These are phyloP conservation scores for Coemansia sp. DNA, from an alignment of 192 early-diverging fungal genomes.

Conservation along the genomic window DNA sequence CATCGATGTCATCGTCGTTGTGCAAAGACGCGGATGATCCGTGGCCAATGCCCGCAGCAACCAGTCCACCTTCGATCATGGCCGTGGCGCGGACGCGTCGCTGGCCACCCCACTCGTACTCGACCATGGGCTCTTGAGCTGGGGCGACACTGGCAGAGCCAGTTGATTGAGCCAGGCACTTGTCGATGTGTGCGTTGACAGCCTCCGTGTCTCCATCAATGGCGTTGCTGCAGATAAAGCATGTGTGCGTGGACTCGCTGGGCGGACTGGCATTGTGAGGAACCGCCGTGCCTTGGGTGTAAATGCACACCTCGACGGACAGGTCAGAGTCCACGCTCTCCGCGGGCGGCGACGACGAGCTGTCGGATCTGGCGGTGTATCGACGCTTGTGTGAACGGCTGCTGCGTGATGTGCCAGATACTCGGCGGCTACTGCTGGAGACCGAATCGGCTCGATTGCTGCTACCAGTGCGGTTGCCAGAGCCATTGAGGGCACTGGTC, in stretches of 20 bases:
- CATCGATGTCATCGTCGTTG: constrained; percentile 64
- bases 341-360: constrained; percentile 3
- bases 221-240: constrained; percentile 23
- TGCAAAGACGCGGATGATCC: constrained; percentile 56
- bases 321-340: constrained; percentile 18
- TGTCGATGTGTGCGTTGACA: constrained; percentile 77
- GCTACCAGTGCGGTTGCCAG: background rate
- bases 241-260: constrained; percentile 5
- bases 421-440: background rate
- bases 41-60: constrained; percentile 12
- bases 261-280: background rate
- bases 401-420: background rate
- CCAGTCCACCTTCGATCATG: constrained; percentile 71
- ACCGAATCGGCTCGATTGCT: background rate
- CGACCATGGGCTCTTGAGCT: constrained; percentile 56
- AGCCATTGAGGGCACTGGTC: background rate
- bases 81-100: constrained; percentile 74
- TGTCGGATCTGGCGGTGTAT: background rate
- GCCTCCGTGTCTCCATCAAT: constrained; percentile 50
- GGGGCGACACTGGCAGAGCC: background rate
- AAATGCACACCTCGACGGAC: constrained; percentile 25
- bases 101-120: constrained; percentile 83
- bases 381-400: constrained; percentile 12
- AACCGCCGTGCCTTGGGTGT: constrained; percentile 19
- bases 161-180: constrained; percentile 55